Conservation (phyloP, 2,329 filamentous ascomycete genomes). For the Cercospora janseana region DNA sequence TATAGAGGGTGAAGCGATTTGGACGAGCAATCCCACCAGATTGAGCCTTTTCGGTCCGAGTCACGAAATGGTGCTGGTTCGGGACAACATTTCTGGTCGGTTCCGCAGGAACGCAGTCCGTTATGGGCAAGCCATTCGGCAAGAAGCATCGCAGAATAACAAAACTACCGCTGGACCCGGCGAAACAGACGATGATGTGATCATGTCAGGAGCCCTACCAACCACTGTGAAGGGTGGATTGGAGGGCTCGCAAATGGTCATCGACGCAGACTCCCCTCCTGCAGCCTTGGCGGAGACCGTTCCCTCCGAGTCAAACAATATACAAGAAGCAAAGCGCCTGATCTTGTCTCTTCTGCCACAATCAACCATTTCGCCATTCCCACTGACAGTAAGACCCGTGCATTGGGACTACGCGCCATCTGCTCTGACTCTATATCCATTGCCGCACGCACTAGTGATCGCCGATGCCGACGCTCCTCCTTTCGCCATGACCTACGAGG, state of each 20-base stretch:
- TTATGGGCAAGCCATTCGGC: conserved; percentile 54
- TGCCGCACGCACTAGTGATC: conserved; percentile 80
- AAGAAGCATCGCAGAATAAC: conserved; percentile 28
- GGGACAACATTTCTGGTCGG: conserved; percentile 81
- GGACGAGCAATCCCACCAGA: conserved; percentile 83
- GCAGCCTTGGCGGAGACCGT: conserved; percentile 11
- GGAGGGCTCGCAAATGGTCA: conserved; percentile 23
- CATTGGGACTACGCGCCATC: conserved; percentile 83
- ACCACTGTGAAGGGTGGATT: conserved; percentile 24
- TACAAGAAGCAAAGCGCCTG: conserved; percentile 46
- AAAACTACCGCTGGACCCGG: conserved; percentile 16
- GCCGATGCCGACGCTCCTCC: conserved; percentile 77
- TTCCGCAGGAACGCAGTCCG: conserved; percentile 73
- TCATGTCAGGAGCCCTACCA: conserved; percentile 34
- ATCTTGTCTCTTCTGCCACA: conserved; percentile 93
- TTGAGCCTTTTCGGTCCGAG: conserved; percentile 81
- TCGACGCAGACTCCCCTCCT: conserved; percentile 15
- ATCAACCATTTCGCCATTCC: conserved; percentile 83
- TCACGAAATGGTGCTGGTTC: conserved; percentile 81
- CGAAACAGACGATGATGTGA: conserved; percentile 25
- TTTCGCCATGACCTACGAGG: conserved; percentile 89
- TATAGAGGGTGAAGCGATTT: conserved; percentile 70
- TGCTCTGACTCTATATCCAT: conserved; percentile 76
- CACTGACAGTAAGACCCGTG: conserved; percentile 72
- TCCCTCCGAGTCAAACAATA: conserved; percentile 23